Base-by-base conservation (phyloP, 768 basidiomycete species). In the Lyophyllum semitale region DNA sequence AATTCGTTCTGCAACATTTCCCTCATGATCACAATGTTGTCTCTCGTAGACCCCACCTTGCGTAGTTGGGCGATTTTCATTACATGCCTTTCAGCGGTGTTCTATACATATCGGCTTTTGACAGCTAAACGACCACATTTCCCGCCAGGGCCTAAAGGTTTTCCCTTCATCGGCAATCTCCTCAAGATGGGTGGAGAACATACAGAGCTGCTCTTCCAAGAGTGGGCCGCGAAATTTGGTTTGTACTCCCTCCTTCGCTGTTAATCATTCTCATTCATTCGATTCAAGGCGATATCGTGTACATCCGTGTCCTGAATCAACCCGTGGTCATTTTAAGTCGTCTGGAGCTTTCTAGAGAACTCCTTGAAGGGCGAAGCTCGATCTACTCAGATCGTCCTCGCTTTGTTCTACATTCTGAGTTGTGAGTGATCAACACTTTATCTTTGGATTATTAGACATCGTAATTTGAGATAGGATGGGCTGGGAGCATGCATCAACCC, bases 311-410 rank as follows among this genome's bases (percentile, higher is more conserved):
- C 23, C 65, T 84, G 23, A 74, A 77, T 22, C 76, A 77, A 50
- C 72, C 77, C 8, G 74, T 82, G 63, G 59, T 85, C 44, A 67
- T 86, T 49, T 66, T 87, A 27, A 84, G 79, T 65, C 77, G 75
- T 54, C 56, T 70, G 57, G 70, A 76, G 54, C 75, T 73, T 6
- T 73, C 75, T 30, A 71, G 72, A 9, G 81, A 78, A 49, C 66
- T 86, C 22, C 68, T 86, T 23, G 83, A 84, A 38, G 82, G 76
- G 61, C 74, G 81, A 46, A 77, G 82, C 49, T 62, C 75, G n/a
- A 79, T 81, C 43, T 84, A 82, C 60, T 83, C 83, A 13, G 74
- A 82, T 65, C 73, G 78, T 29, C 80, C 78, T 48, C 71, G 76
- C 44, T 78, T 80, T 54, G 77, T 81, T 22, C 62, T 81, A 42